Conservation (phyloP, 2,329 filamentous ascomycete genomes). For the Hypoxylon sp. region DNA sequence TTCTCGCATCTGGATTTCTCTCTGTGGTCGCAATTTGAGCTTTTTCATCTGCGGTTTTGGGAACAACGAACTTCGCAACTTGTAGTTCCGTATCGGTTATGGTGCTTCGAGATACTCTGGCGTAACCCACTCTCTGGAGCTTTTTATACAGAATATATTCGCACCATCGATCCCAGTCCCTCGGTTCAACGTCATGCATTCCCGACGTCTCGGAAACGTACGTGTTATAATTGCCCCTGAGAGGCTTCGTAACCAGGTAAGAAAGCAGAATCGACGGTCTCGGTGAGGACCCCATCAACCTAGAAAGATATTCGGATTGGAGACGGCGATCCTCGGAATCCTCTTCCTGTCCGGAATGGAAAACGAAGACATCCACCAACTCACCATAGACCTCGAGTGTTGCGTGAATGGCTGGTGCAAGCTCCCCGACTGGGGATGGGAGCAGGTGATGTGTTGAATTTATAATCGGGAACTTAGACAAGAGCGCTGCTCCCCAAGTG, state of each 20-base stretch:
- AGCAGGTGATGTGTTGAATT: constrained; percentile 97
- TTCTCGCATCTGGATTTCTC: constrained; percentile 60
- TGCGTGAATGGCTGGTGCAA: constrained; percentile 96
- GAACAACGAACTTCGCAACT: constrained; percentile 93
- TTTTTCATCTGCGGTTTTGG: constrained; percentile 69
- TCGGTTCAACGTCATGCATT: constrained; percentile 94
- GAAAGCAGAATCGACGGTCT: constrained; percentile 86
- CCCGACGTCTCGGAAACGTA: constrained; percentile 87
- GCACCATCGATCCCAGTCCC: constrained; percentile 97
- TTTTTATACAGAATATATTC: constrained; percentile 98
- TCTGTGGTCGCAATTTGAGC: constrained; percentile 51
- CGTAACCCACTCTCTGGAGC: constrained; percentile 85
- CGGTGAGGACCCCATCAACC: constrained; percentile 83
- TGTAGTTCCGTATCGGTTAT: constrained; percentile 98
- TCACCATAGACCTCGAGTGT: constrained; percentile 93
- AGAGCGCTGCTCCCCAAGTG: constrained; percentile 91
- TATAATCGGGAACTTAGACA: constrained; percentile 97
- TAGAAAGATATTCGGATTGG: constrained; percentile 84
- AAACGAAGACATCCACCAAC: constrained; percentile 92
- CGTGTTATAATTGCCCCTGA: constrained; percentile 94
- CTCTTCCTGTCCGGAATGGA: constrained; percentile 98
- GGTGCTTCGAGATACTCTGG: constrained; percentile 83
- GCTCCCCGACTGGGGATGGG: constrained; percentile 90
- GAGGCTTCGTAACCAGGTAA: constrained; percentile 90
- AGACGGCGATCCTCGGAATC: constrained; percentile 89